These are phyloP conservation scores for Cruciata laevipes DNA, from an alignment of 257 asterid genomes.

Conservation along the genomic window DNA sequence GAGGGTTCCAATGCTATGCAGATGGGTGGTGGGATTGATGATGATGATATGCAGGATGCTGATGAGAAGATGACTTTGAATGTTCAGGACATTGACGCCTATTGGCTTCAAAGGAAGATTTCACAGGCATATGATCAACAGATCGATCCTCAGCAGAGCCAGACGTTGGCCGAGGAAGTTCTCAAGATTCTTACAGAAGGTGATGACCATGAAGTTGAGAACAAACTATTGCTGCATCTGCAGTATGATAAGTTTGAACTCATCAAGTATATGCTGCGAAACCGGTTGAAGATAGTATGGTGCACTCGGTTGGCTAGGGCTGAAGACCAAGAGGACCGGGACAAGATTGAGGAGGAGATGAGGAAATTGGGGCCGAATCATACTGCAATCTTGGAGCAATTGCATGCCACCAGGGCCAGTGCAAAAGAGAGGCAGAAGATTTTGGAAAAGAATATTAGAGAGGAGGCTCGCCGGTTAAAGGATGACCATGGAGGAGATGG, in stretches of 20 bases:
- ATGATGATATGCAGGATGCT: constrained; percentile 30
- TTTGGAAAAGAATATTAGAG: constrained; percentile 24
- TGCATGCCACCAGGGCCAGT: constrained; percentile 31
- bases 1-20: constrained; percentile 32
- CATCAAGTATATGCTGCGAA: constrained; percentile 31
- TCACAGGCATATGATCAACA: constrained; percentile 39
- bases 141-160: constrained; percentile 42
- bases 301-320: constrained; percentile 43
- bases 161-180: constrained; percentile 38
- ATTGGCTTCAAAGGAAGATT: constrained; percentile 44
- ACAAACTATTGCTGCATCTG: constrained; percentile 31
- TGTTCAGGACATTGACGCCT: constrained; percentile 46
- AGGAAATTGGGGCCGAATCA: constrained; percentile 29
- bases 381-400: constrained; percentile 33
- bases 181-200: constrained; percentile 38
- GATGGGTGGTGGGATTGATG: constrained; percentile 37
- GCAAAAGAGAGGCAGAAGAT: constrained; percentile 24
- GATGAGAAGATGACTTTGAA: constrained; percentile 35
- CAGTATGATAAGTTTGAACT: constrained; percentile 33
- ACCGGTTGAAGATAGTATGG: constrained; percentile 43
- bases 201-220: constrained; percentile 39
- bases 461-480: constrained; percentile 38
- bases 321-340: constrained; percentile 34
- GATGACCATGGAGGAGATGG: constrained; percentile 33
- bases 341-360: constrained; percentile 36